Conservation (phyloP, 768 basidiomycete genomes). For the Steccherinum ochraceum region DNA sequence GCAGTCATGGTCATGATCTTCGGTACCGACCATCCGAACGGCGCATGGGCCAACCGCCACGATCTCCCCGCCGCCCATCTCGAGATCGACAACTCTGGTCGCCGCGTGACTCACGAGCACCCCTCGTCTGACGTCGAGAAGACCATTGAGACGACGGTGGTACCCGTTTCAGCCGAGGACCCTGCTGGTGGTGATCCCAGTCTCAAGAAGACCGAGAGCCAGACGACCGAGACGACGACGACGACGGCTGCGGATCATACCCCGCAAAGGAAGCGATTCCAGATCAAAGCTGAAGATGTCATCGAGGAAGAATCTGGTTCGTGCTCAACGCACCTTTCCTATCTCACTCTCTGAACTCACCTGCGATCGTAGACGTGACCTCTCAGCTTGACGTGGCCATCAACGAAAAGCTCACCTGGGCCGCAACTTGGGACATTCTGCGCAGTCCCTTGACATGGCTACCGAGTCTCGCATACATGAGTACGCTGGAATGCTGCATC, state of each 20-base stretch:
- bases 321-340: too few relatives aligned
- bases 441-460: constrained; percentile 46
- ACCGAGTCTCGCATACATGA: constrained; percentile 41
- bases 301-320: not conserved
- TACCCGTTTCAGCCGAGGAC: not conserved
- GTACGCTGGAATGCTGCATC: not conserved
- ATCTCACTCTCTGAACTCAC: too few relatives aligned
- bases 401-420: constrained; percentile 30
- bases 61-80: constrained; percentile 25
- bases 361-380: not conserved
- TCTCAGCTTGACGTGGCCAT: not conserved
- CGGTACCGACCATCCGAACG: constrained; percentile 49
- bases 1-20: constrained; percentile 36
- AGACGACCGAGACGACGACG: not conserved
- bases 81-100: constrained; percentile 15
- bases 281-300: not conserved
- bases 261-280: not conserved
- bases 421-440: constrained; percentile 27
- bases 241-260: not conserved
- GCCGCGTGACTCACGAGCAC: constrained; percentile 23
- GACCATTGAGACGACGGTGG: not conserved
- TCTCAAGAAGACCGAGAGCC: not conserved
- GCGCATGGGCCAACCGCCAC: constrained; percentile 45
- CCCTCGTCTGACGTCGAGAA: constrained; percentile 14
- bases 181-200: not conserved